phyloP scores from a whole-genome alignment of 202 grass and related monocot genomes.

The Bolboschoenoplectus hybrid region DNA sequence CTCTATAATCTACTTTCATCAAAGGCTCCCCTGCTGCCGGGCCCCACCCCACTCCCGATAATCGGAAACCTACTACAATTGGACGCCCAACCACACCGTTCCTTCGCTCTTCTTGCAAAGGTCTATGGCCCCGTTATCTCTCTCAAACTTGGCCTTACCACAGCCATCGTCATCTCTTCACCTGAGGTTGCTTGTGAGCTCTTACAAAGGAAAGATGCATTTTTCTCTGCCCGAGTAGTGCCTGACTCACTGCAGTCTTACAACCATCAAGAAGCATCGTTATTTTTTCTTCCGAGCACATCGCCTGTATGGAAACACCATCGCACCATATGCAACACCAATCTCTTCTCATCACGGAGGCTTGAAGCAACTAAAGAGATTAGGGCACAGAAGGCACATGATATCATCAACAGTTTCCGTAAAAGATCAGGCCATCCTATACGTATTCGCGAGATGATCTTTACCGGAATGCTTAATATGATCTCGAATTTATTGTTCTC shows the following conservation, averaged over 20 bases:
- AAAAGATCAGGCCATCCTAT: background rate
- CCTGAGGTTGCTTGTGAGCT: conserved; percentile 29
- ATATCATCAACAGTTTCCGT: conserved; percentile 8
- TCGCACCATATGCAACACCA: conserved; percentile 31
- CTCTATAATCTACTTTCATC: background rate
- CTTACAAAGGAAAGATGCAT: conserved; percentile 39
- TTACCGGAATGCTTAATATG: conserved; percentile 24
- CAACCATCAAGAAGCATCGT: background rate
- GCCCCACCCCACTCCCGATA: conserved; percentile 40
- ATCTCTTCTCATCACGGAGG: conserved; percentile 30
- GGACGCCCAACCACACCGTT: conserved; percentile 41
- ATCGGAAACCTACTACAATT: conserved; percentile 47
- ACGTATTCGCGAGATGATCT: background rate
- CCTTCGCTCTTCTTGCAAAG: conserved; percentile 40
- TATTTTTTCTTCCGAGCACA: conserved; percentile 22
- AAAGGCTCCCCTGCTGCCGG: conserved; percentile 4
- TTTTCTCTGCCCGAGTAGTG: conserved; percentile 35
- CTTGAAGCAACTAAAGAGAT: conserved; percentile 27
- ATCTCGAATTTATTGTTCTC: conserved; percentile 38
- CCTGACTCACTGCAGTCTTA: conserved; percentile 31
- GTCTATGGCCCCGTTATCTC: conserved; percentile 43
- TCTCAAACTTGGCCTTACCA: conserved; percentile 40
- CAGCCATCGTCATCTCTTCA: conserved; percentile 44
- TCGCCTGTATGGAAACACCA: conserved; percentile 30
- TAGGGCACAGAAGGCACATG: conserved; percentile 15